Base-by-base conservation (phyloP, 176 grass and related monocot species). In the Aegilops umbellulata region DNA sequence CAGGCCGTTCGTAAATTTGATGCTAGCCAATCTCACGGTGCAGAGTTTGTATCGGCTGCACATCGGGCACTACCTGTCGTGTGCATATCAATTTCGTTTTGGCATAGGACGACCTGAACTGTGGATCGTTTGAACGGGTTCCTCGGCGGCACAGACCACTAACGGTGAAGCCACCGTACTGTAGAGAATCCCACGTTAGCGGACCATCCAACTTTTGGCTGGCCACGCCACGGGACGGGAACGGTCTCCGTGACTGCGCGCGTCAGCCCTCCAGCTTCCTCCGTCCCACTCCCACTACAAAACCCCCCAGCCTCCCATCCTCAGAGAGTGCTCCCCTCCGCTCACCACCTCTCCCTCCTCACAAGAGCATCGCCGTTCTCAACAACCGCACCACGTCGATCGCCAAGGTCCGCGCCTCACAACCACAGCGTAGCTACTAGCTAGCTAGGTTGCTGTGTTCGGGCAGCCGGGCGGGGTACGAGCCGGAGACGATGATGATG, bases 401-500 rank as follows among this genome's bases (percentile, higher is more conserved):
- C 53, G 53, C 53, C 53, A 58, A 58, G 53, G 53, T 58, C 53
- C 53, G 53, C 9, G 53, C 53, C 53, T 8, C 19, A 8, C 53
- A 58, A 20, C 53, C 19, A 22, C 53, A 3, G 19, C 53, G 53
- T 58, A 29, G 72, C n/a, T 49, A 49, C 39, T 49, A 49, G 70
- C 12, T 46, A 44, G 39, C 10, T 70, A 55, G 24, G 17, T 26
- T 49, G 4, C 44, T 31, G 26, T 8, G 10, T 46, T 41, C 16
- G 5, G 3, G 25, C 5, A 19, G 23, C 8, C 26, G 32, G 7
- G 38, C 2, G 19, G 12, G 25, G 11, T 53, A 36, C 22, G 31
- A 23, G 22, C 15, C 7, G 25, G 79, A 25, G 46, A 61, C 23
- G 44, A 85, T 83, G 85, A 95, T 85, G 87, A 97, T 97, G 91